These are phyloP conservation scores for Heimioporus sp. DNA, from an alignment of 768 basidiomycete genomes.

Conservation along the genomic window DNA sequence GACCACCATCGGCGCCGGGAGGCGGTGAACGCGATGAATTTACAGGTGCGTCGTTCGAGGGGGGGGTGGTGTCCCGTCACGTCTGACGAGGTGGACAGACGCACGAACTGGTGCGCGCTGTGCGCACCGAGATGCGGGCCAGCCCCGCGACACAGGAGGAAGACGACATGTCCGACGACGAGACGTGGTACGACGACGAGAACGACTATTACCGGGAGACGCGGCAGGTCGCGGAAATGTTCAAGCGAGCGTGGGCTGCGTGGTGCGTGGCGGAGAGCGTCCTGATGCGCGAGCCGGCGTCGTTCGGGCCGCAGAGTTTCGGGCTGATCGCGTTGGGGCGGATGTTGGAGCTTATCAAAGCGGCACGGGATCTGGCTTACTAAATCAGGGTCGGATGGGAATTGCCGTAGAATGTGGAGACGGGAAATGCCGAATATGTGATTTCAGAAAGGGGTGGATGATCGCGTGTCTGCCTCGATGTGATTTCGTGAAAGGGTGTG, in stretches of 20 bases:
- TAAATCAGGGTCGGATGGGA: neutral
- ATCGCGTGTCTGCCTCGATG: constrained; percentile 16
- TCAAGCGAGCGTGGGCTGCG: constrained; percentile 43
- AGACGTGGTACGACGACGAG: constrained; percentile 25
- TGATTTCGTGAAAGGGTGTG: constrained; percentile 26
- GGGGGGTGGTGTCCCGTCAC: neutral
- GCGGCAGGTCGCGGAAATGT: constrained; percentile 28
- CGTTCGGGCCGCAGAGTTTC: constrained; percentile 44
- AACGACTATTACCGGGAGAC: constrained; percentile 29
- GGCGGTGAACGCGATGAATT: constrained; percentile 39
- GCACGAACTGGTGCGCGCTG: constrained; percentile 35
- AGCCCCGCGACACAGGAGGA: constrained; percentile 25
- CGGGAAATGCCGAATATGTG: constrained; percentile 27
- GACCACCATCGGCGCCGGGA: constrained; percentile 42
- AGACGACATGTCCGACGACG: constrained; percentile 24
- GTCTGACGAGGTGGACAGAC: constrained; percentile 30
- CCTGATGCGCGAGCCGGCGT: constrained; percentile 20
- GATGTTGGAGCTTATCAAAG: constrained; percentile 41
- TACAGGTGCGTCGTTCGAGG: constrained; percentile 34
- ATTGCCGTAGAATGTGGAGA: constrained; percentile 21
- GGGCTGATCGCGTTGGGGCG: constrained; percentile 43
- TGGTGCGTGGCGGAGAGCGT: constrained; percentile 39
- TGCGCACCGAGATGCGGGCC: constrained; percentile 33
- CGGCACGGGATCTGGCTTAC: neutral
- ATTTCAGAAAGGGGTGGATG: constrained; percentile 24